Base-by-base conservation (phyloP, 208 protist species). In the Naegleria gruberi region DNA sequence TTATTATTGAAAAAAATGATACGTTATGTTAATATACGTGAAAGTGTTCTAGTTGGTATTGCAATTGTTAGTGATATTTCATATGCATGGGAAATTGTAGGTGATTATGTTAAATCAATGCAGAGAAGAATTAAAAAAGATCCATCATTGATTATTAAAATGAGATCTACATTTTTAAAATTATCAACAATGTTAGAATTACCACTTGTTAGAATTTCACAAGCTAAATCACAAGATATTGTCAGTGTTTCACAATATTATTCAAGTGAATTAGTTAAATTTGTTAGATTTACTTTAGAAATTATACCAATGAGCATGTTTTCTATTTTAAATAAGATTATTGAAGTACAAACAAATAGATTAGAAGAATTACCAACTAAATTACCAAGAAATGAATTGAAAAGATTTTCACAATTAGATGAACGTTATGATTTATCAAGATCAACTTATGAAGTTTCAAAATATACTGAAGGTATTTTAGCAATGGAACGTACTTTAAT, bases 401-500 rank as follows among this genome's bases (percentile, higher is more conserved):
- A 93, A 42, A 91, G 95, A 37, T 96, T 94, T 91, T 97, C 96
- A 84, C 97, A 99, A 93, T 93, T 99, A 7, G 94, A 97, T 46
- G 90, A 94, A 44, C 94, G 98, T 26, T 95, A 96, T 87, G 90
- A 92, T 41, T 93, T 99, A 10, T 95, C 97, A 0, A 89, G 90
- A 15, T 93, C 94, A 43, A 99, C 98, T 37, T 96, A 98, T 34
- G 65, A 82, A n/a, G 90, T 97, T 30, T 97, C 96, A 3, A 95
- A 97, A 30, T 99, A 98, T 91, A 98, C 98, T 5, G 95, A 97
- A 44, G 98, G 98, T 44, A 97, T 99, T 47, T 92, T 99, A 5
- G 98, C 97, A 0, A 99, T 99, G 98, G 94, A 99, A 91, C 98
- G 93, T 43, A 99, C 98, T 4, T 94, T 98, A 17, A 94, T 99